Evolutionary conservation across 116 monocot genomes (phyloP), one percentile per base, ranked within the genome.

Genomic region (Papilionanthe hybrid): DNA sequence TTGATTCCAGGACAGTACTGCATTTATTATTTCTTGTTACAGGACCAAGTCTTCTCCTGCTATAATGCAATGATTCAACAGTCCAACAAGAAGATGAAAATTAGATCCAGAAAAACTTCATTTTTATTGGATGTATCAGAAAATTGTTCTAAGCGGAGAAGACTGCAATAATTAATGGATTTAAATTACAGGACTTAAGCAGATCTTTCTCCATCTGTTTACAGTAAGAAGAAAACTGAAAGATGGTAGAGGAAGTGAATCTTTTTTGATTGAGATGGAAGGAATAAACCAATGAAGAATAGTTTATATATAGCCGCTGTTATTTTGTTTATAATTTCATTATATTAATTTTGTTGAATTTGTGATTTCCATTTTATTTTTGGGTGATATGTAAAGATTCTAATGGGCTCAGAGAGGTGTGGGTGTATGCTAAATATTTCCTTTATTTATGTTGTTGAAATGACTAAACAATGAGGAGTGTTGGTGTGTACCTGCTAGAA

Each of bases 21-120:
- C 17, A 17, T 53, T 17, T 17, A 17, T 53, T 53, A 53, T 18
- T 17, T 53, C 13, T 53, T 80, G 13, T 82, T 22, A 55, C 86
- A 94, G 92, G 92, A 86, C 25, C 84, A 87, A 78, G 88, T 89
- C 55, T 84, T 86, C 79, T 86, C 89, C 77, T 95, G 91, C 89
- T 91, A 95, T 72, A 87, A 75, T 69, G 48, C 82, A 81, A 90
- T 93, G 87, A 86, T 89, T 86, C 88, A 90, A 55, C 84, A 88
- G 80, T 78, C 88, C 53, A 53, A 3, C 67, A 69, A 77, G 72
- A 91, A 58, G 77, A 79, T 78, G 82, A 80, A 81, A 79, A 78
- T 76, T 65, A 76, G 84, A 76, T 13, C 74, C 55, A 29, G 72
- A 44, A 90, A 77, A 58, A 15, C 68, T 32, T 77, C 55, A 49